phyloP scores from a whole-genome alignment of 1,284 basidiomycete genomes.

The Marasmius tenuissimus region DNA sequence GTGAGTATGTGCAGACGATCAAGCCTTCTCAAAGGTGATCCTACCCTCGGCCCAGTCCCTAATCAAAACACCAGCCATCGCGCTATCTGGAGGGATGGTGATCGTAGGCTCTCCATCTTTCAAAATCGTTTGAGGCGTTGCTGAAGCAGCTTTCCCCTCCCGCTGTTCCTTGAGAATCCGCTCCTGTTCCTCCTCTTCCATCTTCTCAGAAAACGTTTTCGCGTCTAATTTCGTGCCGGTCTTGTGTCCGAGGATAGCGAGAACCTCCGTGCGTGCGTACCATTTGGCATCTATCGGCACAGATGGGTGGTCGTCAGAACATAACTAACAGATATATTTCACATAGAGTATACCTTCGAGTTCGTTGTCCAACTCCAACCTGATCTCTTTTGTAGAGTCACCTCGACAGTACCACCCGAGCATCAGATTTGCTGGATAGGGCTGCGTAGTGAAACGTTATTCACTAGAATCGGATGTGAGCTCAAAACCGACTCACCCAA shows the following conservation, averaged over 20 bases:
- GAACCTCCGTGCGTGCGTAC: constrained; percentile 72
- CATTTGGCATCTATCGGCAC: constrained; percentile 76
- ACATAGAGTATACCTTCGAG: constrained; percentile 64
- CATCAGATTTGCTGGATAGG: constrained; percentile 90
- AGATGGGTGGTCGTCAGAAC: background rate
- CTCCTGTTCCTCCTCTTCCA: constrained; percentile 16
- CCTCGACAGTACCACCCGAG: constrained; percentile 84
- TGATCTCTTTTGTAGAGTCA: constrained; percentile 72
- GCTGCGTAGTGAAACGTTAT: constrained; percentile 41
- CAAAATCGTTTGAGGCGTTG: constrained; percentile 18
- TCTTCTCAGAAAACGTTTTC: constrained; percentile 45
- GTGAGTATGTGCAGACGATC: background rate
- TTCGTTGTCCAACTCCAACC: constrained; percentile 93
- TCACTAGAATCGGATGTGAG: background rate
- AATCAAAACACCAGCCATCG: constrained; percentile 72
- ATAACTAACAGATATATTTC: background rate
- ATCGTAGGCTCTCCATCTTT: constrained; percentile 46
- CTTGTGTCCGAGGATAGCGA: constrained; percentile 54
- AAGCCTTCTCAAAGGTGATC: constrained; percentile 26
- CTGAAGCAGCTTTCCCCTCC: constrained; percentile 3
- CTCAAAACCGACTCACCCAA: constrained; percentile 54
- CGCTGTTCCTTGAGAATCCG: background rate
- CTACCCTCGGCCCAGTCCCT: constrained; percentile 60
- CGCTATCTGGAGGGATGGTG: constrained; percentile 61
- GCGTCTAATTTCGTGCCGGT: constrained; percentile 65